A percentile compares a stretch with the other conserved stretches of the same genome.
These are phyloP conservation scores for Talaromyces islandicus DNA, from an alignment of 2,329 filamentous ascomycete species.

Conservation along the genomic window DNA sequence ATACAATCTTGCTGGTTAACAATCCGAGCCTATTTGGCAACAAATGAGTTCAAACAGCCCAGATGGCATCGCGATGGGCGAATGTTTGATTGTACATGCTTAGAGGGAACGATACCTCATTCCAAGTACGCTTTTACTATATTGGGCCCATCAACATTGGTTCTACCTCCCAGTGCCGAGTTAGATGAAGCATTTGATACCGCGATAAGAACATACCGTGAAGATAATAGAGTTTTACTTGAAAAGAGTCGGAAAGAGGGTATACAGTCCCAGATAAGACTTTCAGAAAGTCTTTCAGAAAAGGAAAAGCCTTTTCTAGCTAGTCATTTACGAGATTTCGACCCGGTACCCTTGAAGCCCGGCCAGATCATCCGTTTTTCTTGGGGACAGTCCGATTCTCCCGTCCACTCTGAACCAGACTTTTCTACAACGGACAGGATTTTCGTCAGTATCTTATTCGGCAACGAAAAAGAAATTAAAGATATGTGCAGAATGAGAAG, in stretches of 20 bases:
- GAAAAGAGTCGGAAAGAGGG: neutral
- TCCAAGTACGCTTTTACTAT: neutral
- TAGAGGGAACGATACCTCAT: neutral
- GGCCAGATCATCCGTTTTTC: neutral
- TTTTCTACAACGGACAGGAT: neutral
- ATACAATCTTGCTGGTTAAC: neutral
- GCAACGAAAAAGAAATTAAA: neutral
- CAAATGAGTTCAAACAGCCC: neutral
- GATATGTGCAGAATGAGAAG: neutral
- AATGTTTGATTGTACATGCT: neutral
- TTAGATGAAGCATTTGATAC: neutral
- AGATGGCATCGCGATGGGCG: neutral
- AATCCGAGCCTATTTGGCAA: neutral
- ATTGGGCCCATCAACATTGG: neutral
- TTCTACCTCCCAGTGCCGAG: neutral
- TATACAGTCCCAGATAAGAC: neutral
- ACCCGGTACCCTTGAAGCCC: neutral
- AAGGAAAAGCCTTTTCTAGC: neutral
- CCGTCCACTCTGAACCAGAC: neutral
- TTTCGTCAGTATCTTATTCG: neutral
- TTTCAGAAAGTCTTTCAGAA: neutral
- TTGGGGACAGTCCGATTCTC: neutral
- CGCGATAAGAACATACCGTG: neutral
- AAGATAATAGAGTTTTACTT: neutral
- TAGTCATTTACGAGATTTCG: neutral